Base-by-base conservation (phyloP, 805 yeast species). In the Schwanniomyces polymorphus region DNA sequence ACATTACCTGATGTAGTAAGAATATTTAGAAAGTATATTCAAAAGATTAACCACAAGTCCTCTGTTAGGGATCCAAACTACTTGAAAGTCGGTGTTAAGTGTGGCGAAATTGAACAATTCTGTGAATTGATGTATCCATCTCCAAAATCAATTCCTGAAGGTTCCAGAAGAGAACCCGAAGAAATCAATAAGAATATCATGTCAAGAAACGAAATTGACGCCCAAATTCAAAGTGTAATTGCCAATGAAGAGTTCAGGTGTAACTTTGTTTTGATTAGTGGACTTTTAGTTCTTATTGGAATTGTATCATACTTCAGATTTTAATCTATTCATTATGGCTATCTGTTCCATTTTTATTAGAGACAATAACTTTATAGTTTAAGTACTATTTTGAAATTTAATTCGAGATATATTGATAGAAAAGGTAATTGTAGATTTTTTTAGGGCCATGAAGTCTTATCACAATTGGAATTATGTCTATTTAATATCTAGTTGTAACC, bases 91-190 rank as follows among this genome's bases (percentile, higher is more conserved):
- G 96, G 95, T 57, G 81, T 89, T 54, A 81, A 82, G 53, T 87
- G 96, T 65, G 97, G 94, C 44, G 86, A 88, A 66, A 82, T 94
- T 53, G 96, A 90, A 60, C 96, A 88, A 71, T 86, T 82, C 67
- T 84, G 92, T 58, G 97, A 92, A 63, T 74, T 75, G 43, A 75
- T 87, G 79, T 82, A 83, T 63, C 94, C 91, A 52, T 56, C 65
- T 29, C 60, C 65, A 28, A 65, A 65, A 11, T 74, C 85, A 46
- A 60, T 84, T 44, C 91, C 91, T 38, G 45, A 51, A 10, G 85
- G 85, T 17, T 79, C 76, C 35, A 66, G 63, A 18, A 58, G 59
- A 31, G 51, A 50, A n/a, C 34, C 53, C 72, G 57, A 65, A 43
- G 73, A 70, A 51, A 76, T 81, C 27, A 56, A 63, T 34, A 62